Evolutionary conservation across 2,329 filamentous ascomycete genomes (phyloP).

Genomic region (Penicillium sclerotigenum): DNA sequence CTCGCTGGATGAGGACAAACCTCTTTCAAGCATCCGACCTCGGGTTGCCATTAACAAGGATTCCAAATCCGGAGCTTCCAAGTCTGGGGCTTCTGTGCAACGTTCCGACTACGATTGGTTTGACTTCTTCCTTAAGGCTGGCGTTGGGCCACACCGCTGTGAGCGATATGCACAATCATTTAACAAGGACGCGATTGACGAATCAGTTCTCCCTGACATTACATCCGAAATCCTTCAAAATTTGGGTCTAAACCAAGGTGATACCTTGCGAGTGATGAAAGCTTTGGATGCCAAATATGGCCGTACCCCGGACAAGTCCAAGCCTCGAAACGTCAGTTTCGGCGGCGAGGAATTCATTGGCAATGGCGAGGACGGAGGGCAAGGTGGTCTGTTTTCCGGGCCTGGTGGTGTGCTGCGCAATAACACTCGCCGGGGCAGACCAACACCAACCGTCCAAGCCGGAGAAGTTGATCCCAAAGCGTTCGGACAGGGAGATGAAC

Average conservation of each 20-base stretch:
- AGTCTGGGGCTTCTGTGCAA: conserved; percentile 40
- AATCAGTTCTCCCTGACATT: conserved; percentile 86
- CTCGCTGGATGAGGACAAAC: conserved; percentile 88
- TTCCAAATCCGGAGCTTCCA: conserved; percentile 31
- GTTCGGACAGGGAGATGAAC: conserved; percentile 64
- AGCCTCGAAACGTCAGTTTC: conserved; percentile 54
- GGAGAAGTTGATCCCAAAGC: conserved; percentile 84
- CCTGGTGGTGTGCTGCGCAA: conserved; percentile 88
- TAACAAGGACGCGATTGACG: conserved; percentile 88
- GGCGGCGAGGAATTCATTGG: conserved; percentile 52
- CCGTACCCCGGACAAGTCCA: conserved; percentile 57
- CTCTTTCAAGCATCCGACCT: conserved; percentile 70
- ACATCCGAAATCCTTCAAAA: conserved; percentile 78
- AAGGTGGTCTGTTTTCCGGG: conserved; percentile 81
- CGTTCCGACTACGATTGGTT: conserved; percentile 88
- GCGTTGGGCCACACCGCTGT: conserved; percentile 87
- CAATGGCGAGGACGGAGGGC: conserved; percentile 58
- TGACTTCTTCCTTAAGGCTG: conserved; percentile 91
- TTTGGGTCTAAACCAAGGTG: conserved; percentile 89
- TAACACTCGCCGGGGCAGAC: conserved; percentile 89
- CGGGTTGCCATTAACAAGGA: conserved; percentile 36
- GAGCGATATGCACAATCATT: conserved; percentile 93
- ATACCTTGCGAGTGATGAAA: conserved; percentile 94
- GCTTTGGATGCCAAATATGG: conserved; percentile 76
- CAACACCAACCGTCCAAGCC: conserved; percentile 79